Evolutionary conservation across 768 basidiomycete species (phyloP).

Genomic region (Suillus tomentosus): DNA sequence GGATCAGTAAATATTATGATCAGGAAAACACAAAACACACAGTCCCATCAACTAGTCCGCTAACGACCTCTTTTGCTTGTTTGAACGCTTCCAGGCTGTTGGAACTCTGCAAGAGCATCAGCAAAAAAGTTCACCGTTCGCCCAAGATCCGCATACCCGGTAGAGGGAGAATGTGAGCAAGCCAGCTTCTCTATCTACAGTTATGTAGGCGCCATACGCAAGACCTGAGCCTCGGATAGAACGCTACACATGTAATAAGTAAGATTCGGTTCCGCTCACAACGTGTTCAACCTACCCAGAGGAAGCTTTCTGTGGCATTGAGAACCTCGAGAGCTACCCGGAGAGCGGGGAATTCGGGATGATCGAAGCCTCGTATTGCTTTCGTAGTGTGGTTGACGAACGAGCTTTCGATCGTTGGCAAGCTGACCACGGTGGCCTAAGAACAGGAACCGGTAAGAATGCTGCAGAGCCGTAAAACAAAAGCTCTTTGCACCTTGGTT

Average conservation of each 20-base stretch:
- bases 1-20: conserved; percentile 2
- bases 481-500: conserved; percentile 55
- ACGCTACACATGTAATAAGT: conserved; percentile 46
- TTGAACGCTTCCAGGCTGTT: conserved; percentile 77
- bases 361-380: conserved; percentile 75
- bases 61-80: conserved; percentile 77
- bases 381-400: conserved; percentile 79
- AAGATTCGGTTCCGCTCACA: conserved; percentile 13
- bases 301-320: conserved; percentile 91
- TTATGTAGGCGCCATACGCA: conserved; percentile 87
- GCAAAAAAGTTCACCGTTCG: conserved; percentile 8
- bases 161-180: conserved; percentile 76
- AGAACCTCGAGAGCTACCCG: conserved; percentile 84
- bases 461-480: conserved; percentile 11
- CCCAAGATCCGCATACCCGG: conserved; percentile 49
- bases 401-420: conserved; percentile 94
- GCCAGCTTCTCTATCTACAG: conserved; percentile 77
- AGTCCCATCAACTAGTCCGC: conserved; percentile 78
- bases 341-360: conserved; percentile 84
- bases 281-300: conserved; percentile 67
- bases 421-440: conserved; percentile 82
- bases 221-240: conserved; percentile 93
- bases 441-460: conserved; percentile 5
- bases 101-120: conserved; percentile 58
- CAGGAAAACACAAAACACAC: conserved; percentile 45